Percentiles rank a stretch among this genome's conserved stretches.
These are phyloP conservation scores for Ophiocordyceps camponoti-saundersi DNA, from an alignment of 2,329 filamentous ascomycete genomes.

Conservation along the genomic window DNA sequence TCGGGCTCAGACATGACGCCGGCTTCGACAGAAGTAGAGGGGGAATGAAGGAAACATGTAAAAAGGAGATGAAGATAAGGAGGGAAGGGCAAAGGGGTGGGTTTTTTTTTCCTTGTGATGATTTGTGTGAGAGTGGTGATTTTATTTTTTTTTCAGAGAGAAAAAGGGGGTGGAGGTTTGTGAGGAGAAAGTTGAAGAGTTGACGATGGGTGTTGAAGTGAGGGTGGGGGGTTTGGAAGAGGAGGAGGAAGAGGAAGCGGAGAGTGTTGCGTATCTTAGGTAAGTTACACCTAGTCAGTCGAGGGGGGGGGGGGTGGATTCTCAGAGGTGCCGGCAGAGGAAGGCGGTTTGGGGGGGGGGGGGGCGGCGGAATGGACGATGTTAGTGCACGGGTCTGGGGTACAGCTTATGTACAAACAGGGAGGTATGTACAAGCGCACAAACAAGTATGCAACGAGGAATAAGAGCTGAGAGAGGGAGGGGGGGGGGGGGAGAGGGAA, in stretches of 20 bases:
- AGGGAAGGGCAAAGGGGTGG: not conserved
- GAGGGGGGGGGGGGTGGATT: not conserved
- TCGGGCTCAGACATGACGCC: conserved; percentile 36
- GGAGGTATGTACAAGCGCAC: not conserved
- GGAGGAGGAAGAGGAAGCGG: conserved; percentile 1
- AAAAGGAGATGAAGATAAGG: conserved; percentile 14
- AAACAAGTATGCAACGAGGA: too few relatives aligned
- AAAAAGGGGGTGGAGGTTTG: too few relatives aligned
- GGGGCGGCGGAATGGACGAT: not conserved
- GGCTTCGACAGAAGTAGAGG: conserved; percentile 18
- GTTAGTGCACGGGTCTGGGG: not conserved
- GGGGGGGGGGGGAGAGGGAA: too few relatives aligned
- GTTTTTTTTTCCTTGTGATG: too few relatives aligned
- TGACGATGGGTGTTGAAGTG: not conserved
- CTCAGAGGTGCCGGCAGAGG: not conserved
- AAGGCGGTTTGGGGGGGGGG: not conserved
- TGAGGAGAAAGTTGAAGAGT: not conserved
- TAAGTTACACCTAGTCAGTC: not conserved
- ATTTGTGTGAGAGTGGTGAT: not conserved
- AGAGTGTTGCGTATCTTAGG: not conserved
- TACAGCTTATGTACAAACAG: not conserved
- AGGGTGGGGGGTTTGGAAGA: not conserved
- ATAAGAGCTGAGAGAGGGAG: too few relatives aligned
- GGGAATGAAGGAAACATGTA: conserved; percentile 29
- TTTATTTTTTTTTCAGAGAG: not conserved